Evolutionary conservation across 495 filamentous ascomycete genomes (phyloP).

Genomic region (Neurospora sp.): DNA sequence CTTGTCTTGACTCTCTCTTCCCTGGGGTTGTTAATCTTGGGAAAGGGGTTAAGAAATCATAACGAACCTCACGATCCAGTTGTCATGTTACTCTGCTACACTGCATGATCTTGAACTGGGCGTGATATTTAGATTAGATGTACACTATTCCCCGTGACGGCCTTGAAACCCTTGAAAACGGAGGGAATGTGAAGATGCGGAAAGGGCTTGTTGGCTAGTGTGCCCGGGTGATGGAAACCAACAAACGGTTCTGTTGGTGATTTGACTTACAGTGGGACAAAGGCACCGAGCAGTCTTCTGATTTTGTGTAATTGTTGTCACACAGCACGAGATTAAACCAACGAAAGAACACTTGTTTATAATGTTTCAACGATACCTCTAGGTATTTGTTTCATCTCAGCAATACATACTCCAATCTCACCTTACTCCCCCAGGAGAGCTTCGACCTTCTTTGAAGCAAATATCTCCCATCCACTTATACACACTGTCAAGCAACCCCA

Average conservation of each 20-base stretch:
- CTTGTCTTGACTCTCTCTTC: background rate
- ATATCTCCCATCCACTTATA: background rate
- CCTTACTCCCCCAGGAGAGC: too few species aligned
- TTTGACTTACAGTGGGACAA: background rate
- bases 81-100: background rate
- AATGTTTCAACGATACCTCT: too few species aligned
- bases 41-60: too few species aligned
- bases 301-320: too few species aligned
- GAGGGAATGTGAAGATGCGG: background rate
- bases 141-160: background rate
- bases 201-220: background rate
- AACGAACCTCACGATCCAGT: too few species aligned
- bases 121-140: too few species aligned
- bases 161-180: background rate
- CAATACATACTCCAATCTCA: too few species aligned
- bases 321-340: too few species aligned
- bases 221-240: background rate
- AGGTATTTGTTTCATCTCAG: too few species aligned
- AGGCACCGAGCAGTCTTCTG: background rate
- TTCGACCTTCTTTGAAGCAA: too few species aligned
- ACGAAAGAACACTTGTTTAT: too few species aligned
- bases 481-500: background rate
- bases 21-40: background rate
- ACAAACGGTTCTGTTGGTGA: background rate
- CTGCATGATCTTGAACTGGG: background rate